These are phyloP conservation scores for Botrytis galanthina DNA, from an alignment of 2,329 filamentous ascomycete genomes.

Conservation along the genomic window DNA sequence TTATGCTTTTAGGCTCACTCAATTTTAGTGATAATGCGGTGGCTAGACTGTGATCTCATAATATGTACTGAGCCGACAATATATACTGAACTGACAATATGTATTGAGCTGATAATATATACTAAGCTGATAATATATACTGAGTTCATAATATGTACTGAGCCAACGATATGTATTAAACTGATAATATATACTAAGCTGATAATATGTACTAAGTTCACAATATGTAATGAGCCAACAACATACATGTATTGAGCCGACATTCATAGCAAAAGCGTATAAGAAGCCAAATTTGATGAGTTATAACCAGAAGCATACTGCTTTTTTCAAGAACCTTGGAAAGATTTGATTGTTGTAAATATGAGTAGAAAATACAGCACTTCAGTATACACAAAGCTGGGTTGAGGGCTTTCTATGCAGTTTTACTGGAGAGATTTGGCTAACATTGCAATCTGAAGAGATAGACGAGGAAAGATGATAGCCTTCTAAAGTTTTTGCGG, in stretches of 20 bases:
- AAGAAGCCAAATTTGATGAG: not conserved
- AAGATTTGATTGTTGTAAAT: no score
- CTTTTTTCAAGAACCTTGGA: not conserved
- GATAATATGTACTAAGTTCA: no score
- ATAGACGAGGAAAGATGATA: not conserved
- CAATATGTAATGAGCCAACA: no score
- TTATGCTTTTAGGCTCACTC: not conserved
- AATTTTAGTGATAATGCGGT: not conserved
- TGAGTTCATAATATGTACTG: no score
- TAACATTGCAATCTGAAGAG: not conserved
- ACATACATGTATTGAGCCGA: no score
- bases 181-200: no score
- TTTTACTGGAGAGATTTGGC: no score
- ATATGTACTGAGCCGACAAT: not conserved
- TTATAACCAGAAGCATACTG: accelerated
- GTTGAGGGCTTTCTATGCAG: accelerated
- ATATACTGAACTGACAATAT: no score
- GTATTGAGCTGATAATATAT: no score
- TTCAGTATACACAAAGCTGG: not conserved
- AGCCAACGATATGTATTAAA: no score
- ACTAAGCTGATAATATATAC: no score
- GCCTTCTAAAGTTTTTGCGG: accelerated
- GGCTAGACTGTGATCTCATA: not conserved
- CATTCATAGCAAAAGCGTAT: not conserved
- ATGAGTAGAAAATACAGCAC: no score